Percentiles rank a stretch among this genome's conserved stretches.
These are phyloP conservation scores for Cryptosporidium tyzzeri DNA, from an alignment of 169 alveolate species.

Conservation along the genomic window DNA sequence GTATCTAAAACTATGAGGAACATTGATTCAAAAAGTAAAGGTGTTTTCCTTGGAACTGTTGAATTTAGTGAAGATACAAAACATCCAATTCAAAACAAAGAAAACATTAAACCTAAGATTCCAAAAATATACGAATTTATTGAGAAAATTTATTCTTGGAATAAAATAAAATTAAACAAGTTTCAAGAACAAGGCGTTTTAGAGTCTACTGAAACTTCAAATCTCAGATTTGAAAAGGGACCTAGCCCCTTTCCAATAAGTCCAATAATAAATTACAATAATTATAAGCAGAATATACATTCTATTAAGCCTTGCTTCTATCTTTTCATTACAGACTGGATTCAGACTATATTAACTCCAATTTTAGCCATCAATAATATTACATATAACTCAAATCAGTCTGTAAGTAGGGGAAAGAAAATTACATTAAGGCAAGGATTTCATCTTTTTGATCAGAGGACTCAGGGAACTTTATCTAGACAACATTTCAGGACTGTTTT, in stretches of 20 bases:
- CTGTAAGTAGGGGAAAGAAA: not conserved
- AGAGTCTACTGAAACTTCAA: not conserved
- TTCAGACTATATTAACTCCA: constrained; percentile 35
- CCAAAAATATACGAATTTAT: constrained; percentile 59
- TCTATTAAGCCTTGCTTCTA: constrained; percentile 13
- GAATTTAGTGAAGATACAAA: not conserved
- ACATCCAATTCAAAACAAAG: not conserved
- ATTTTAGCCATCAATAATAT: not conserved
- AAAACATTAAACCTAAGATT: not conserved
- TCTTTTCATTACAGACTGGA: constrained; percentile 70
- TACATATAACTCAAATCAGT: not conserved
- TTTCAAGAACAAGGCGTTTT: not conserved
- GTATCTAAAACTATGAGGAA: not conserved
- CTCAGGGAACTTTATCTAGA: constrained; percentile 40
- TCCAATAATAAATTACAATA: not conserved
- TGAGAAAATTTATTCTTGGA: constrained; percentile 38
- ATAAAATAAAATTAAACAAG: constrained; percentile 13
- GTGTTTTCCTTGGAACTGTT: not conserved
- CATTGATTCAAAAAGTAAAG: not conserved
- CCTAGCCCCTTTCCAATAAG: constrained; percentile 6
- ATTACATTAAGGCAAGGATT: constrained; percentile 50
- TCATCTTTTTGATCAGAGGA: constrained; percentile 35
- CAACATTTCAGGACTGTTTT: constrained; percentile 71
- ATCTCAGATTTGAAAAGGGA: not conserved
- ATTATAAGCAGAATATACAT: not conserved